These are phyloP conservation scores for Excoecaria cochinchinensis DNA, from an alignment of 345 rosid species.

Conservation along the genomic window DNA sequence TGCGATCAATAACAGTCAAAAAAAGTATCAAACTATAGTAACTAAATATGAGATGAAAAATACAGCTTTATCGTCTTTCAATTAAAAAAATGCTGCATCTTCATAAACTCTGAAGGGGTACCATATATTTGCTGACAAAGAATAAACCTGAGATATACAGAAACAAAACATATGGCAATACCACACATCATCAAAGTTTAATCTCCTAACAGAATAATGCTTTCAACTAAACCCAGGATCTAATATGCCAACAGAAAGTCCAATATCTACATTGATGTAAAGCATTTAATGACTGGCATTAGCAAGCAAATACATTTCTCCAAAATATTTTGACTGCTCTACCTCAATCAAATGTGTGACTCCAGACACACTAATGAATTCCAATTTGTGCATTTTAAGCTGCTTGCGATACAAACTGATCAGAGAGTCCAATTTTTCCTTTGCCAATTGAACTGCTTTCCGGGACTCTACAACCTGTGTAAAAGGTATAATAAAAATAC, in stretches of 20 bases:
- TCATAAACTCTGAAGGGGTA: background rate
- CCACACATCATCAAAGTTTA: background rate
- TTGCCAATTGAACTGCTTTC: slow-evolving; percentile 57
- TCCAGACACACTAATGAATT: slow-evolving; percentile 60
- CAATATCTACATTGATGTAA: background rate
- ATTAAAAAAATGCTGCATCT: background rate
- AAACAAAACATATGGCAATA: background rate
- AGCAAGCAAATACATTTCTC: background rate
- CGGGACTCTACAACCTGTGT: slow-evolving; percentile 67
- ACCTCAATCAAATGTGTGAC: slow-evolving; percentile 73
- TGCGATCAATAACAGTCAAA: slow-evolving; percentile 35
- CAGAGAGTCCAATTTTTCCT: slow-evolving; percentile 56
- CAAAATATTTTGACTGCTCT: slow-evolving; percentile 9
- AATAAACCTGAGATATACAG: background rate
- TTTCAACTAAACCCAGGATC: background rate
- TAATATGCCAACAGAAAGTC: background rate
- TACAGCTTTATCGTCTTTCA: background rate
- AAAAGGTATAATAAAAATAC: slow-evolving; percentile 14
- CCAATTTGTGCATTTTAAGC: slow-evolving; percentile 48
- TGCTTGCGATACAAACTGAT: slow-evolving; percentile 47
- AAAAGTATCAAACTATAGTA: slow-evolving; percentile 10
- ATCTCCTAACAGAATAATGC: background rate
- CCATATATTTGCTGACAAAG: background rate
- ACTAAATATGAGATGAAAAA: background rate
- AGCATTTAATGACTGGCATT: background rate